Conservation (phyloP, 768 basidiomycete species). For the Lentinus tigrinus region DNA sequence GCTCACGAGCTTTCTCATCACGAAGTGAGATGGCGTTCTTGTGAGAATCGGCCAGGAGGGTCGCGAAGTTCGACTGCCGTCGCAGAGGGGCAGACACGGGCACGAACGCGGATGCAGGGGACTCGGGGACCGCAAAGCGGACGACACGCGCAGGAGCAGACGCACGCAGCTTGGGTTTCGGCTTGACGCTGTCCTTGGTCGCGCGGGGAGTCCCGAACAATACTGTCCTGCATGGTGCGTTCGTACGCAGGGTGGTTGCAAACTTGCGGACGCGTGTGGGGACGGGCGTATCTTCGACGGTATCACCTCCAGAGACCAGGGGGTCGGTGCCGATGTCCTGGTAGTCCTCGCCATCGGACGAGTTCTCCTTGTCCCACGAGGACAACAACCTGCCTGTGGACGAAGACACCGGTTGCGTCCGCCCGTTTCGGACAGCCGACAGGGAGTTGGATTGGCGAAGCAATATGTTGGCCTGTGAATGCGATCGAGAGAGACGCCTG, state of each 20-base stretch:
- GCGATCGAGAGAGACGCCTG: not conserved
- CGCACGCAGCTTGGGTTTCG: not conserved
- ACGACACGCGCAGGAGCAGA: not conserved
- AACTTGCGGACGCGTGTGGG: slow-evolving; percentile 24
- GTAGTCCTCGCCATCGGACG: slow-evolving; percentile 15
- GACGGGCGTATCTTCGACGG: slow-evolving; percentile 11
- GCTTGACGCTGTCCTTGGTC: not conserved
- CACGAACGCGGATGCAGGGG: not conserved
- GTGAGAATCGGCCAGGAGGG: slow-evolving; percentile 44
- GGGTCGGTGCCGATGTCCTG: not conserved
- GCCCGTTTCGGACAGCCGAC: not conserved
- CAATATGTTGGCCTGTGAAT: no score
- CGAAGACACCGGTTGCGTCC: not conserved
- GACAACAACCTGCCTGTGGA: not conserved
- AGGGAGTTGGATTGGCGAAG: no score
- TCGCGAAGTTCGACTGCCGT: slow-evolving; percentile 28
- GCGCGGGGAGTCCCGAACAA: slow-evolving; percentile 31
- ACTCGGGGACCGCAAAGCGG: not conserved
- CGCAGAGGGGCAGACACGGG: slow-evolving; percentile 1
- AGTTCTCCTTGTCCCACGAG: not conserved
- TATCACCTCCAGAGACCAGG: not conserved
- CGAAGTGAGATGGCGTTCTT: slow-evolving; percentile 38
- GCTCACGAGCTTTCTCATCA: slow-evolving; percentile 7
- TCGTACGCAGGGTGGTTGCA: slow-evolving; percentile 35
- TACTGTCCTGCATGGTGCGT: slow-evolving; percentile 38